Evolutionary conservation across 768 basidiomycete species (phyloP).

Genomic region (Termitomyces sp.): DNA sequence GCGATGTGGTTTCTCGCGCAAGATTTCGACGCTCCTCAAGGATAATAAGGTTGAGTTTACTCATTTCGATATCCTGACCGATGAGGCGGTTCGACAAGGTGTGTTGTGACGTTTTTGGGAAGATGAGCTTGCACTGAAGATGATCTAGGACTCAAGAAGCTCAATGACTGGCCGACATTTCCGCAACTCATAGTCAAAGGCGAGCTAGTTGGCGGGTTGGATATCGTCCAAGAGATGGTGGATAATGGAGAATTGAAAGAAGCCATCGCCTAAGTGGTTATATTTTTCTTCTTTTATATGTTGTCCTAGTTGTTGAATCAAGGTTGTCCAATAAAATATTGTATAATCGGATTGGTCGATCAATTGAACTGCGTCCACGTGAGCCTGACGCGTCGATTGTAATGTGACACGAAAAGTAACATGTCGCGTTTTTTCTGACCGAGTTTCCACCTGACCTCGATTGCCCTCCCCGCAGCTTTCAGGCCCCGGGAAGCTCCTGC

Average conservation of each 20-base stretch:
- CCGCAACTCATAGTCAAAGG: constrained; percentile 86
- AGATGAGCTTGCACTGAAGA: not conserved
- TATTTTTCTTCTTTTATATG: not conserved
- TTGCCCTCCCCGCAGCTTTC: not conserved
- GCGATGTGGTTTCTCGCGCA: constrained; percentile 81
- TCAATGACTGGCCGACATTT: constrained; percentile 91
- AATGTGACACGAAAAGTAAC: not conserved
- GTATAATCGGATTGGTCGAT: too few relatives aligned
- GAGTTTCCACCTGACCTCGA: too few relatives aligned
- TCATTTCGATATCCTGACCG: constrained; percentile 79
- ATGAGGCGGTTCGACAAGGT: constrained; percentile 83
- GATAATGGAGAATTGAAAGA: constrained; percentile 75
- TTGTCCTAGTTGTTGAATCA: not conserved
- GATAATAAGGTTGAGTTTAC: constrained; percentile 65
- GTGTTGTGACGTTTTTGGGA: constrained; percentile 17
- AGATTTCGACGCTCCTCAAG: constrained; percentile 65
- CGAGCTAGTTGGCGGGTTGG: constrained; percentile 92
- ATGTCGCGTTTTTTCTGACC: not conserved
- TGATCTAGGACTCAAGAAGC: constrained; percentile 55
- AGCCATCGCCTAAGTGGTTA: constrained; percentile 18
- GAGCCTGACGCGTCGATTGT: not conserved
- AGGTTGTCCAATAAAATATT: too few relatives aligned
- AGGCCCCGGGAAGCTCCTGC: too few relatives aligned
- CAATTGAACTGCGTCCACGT: not conserved
- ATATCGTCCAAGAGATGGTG: constrained; percentile 88